Conservation (phyloP, 2,329 filamentous ascomycete genomes). For the Orbilia ellipsospora region DNA sequence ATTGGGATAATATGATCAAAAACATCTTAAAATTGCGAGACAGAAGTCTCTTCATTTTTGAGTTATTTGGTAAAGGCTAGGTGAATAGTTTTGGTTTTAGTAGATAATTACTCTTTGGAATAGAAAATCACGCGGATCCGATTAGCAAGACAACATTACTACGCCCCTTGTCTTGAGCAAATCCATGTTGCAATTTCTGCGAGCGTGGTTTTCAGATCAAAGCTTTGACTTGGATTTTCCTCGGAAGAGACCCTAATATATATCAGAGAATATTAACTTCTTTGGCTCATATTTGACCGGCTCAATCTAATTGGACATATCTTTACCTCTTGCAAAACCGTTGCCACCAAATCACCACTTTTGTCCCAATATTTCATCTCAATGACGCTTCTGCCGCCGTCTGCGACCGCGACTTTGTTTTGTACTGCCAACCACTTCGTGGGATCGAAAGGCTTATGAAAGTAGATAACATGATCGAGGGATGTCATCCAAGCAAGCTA, state of each 20-base stretch:
- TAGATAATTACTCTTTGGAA: no score
- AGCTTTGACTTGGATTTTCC: slow-evolving; percentile 33
- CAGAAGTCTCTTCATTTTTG: no score
- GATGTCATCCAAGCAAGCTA: slow-evolving; percentile 42
- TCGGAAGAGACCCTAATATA: slow-evolving; percentile 47
- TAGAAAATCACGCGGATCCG: no score
- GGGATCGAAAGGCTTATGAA: slow-evolving; percentile 44
- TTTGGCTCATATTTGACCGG: background rate
- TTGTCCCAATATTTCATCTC: slow-evolving; percentile 46
- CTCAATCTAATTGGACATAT: background rate
- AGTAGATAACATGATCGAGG: slow-evolving; percentile 37
- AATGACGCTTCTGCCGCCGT: slow-evolving; percentile 33
- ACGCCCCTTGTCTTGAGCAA: no score
- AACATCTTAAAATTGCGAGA: no score
- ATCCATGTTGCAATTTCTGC: no score
- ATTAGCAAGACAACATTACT: no score
- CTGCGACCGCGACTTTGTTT: slow-evolving; percentile 29
- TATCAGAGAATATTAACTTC: background rate
- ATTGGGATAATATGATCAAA: no score
- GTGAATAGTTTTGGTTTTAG: no score
- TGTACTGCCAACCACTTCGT: slow-evolving; percentile 46
- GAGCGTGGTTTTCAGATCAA: background rate
- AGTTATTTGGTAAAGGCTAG: no score
- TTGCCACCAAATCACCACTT: slow-evolving; percentile 35
- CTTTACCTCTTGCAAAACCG: slow-evolving; percentile 38